Percentiles rank a stretch among this genome's conserved stretches.
Evolutionary conservation across 768 basidiomycete species (phyloP).

Genomic region (Rhodotorula sphaerocarpa): DNA sequence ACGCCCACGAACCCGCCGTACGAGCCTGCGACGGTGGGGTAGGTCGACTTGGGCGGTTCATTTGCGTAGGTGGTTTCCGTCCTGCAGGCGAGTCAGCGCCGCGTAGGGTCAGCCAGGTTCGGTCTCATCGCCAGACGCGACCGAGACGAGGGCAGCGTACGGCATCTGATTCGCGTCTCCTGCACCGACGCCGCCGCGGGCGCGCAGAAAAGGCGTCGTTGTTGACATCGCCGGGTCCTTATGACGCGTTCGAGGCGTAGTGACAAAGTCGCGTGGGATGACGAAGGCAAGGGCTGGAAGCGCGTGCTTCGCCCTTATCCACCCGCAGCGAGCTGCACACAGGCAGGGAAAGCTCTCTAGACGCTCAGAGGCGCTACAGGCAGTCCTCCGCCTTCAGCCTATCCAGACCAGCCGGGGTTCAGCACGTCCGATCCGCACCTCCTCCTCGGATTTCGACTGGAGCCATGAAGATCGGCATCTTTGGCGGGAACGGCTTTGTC

Average conservation of each 20-base stretch:
- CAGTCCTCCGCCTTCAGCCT: no score
- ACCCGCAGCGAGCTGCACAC: no score
- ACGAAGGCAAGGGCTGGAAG: no score
- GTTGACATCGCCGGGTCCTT: background rate
- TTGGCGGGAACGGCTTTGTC: conserved; percentile 98
- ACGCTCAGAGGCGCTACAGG: no score
- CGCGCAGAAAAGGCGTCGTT: background rate
- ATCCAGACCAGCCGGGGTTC: no score
- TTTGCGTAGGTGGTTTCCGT: conserved; percentile 10
- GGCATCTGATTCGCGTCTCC: conserved; percentile 9
- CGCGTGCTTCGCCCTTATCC: no score
- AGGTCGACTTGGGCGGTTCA: conserved; percentile 27
- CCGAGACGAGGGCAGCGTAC: background rate
- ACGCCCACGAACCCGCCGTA: conserved; percentile 33
- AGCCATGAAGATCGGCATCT: conserved; percentile 57
- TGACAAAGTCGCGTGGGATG: no score
- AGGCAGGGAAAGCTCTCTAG: no score
- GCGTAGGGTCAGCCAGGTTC: background rate
- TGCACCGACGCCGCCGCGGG: conserved; percentile 11
- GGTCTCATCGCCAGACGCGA: background rate
- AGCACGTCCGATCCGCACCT: no score
- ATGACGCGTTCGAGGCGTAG: no score
- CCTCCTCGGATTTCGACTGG: background rate
- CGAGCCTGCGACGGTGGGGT: conserved; percentile 29
- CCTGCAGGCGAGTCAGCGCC: background rate